Conservation (phyloP, 2,329 filamentous ascomycete genomes). For the Colletotrichum brevisporum region DNA sequence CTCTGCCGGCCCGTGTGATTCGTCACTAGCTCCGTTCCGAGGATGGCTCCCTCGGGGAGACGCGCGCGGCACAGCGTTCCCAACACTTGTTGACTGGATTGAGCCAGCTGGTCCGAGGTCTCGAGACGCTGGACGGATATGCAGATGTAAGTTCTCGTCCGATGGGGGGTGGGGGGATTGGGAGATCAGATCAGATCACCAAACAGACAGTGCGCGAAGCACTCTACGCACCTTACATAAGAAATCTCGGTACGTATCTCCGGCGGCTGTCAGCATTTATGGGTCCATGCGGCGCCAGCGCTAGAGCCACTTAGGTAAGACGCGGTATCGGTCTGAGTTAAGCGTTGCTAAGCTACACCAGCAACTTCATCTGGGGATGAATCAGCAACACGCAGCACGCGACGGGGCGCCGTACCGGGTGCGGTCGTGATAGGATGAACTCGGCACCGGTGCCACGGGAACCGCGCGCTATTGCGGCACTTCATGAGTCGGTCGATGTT, state of each 20-base stretch:
- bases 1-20: too few relatives aligned
- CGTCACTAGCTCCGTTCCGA: background rate
- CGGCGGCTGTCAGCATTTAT: background rate
- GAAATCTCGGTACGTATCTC: too few relatives aligned
- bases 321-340: constrained; percentile 17
- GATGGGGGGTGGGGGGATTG: too few relatives aligned
- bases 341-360: constrained; percentile 33
- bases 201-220: too few relatives aligned
- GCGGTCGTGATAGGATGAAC: constrained; percentile 22
- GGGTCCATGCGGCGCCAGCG: background rate
- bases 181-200: background rate
- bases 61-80: background rate
- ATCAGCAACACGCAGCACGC: constrained; percentile 34
- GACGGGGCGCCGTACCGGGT: constrained; percentile 7
- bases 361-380: constrained; percentile 29
- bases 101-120: too few relatives aligned
- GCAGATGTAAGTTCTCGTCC: too few relatives aligned
- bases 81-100: too few relatives aligned
- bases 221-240: too few relatives aligned
- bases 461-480: background rate
- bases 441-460: constrained; percentile 3
- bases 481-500: background rate
- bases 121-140: too few relatives aligned
- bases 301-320: background rate
- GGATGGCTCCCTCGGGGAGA: too few relatives aligned